phyloP scores from a whole-genome alignment of 345 rosid species.

The Draba incana region DNA sequence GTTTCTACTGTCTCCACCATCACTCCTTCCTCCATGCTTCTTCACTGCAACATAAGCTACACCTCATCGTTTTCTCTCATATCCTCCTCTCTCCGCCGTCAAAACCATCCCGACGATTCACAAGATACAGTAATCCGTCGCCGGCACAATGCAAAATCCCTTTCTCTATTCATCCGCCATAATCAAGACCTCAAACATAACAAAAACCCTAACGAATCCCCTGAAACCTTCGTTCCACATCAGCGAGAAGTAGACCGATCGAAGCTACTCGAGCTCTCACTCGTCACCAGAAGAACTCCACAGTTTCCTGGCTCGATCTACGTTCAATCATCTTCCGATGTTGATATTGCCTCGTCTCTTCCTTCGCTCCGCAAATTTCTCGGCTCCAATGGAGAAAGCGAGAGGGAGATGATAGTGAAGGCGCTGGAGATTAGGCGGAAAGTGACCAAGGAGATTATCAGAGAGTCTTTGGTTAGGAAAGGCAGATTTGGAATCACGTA shows the following conservation, averaged over 20 bases:
- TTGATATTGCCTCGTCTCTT: slow-evolving; percentile 41
- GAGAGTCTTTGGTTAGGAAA: slow-evolving; percentile 64
- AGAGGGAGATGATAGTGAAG: slow-evolving; percentile 64
- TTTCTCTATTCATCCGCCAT: slow-evolving; percentile 48
- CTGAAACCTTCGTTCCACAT: slow-evolving; percentile 32
- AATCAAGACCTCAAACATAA: slow-evolving; percentile 34
- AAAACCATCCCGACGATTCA: slow-evolving; percentile 23
- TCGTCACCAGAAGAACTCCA: slow-evolving; percentile 61
- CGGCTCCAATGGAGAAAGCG: slow-evolving; percentile 41
- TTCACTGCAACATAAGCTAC: slow-evolving; percentile 33
- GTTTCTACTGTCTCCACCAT: slow-evolving; percentile 26
- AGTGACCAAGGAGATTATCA: slow-evolving; percentile 71
- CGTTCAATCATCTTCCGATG: slow-evolving; percentile 42
- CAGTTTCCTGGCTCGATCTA: slow-evolving; percentile 70
- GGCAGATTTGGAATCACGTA: slow-evolving; percentile 90
- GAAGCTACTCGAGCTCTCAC: slow-evolving; percentile 63
- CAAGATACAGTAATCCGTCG: slow-evolving; percentile 49
- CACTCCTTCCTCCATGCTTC: slow-evolving; percentile 40
- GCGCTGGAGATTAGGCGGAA: slow-evolving; percentile 78
- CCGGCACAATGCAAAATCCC: slow-evolving; percentile 61
- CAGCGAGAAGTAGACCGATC: slow-evolving; percentile 38
- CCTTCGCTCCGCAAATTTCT: slow-evolving; percentile 54
- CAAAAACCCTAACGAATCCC: slow-evolving; percentile 27
- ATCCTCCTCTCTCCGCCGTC: slow-evolving; percentile 43
- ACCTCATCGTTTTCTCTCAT: slow-evolving; percentile 35